These are phyloP conservation scores for Solanum hybrid DNA, from an alignment of 305 asterid species.

Conservation along the genomic window DNA sequence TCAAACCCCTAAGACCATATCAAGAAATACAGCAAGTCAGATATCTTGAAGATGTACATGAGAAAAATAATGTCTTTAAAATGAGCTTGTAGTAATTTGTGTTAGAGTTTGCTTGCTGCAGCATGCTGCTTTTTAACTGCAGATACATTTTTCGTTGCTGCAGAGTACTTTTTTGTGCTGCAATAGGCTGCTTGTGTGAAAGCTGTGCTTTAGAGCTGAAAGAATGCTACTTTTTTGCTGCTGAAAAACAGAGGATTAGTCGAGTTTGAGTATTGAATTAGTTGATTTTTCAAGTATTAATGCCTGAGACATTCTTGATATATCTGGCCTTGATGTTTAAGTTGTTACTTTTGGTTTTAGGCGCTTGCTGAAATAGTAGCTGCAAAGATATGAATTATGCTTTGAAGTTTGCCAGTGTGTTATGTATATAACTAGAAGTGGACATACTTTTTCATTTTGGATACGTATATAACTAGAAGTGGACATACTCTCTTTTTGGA, in stretches of 20 bases:
- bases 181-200: background rate
- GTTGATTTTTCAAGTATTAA: background rate
- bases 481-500: background rate
- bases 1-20: background rate
- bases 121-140: background rate
- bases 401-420: background rate
- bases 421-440: background rate
- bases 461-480: background rate
- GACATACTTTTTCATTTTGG: background rate
- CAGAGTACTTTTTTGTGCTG: background rate
- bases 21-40: background rate
- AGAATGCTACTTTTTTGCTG: background rate
- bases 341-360: background rate
- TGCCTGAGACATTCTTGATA: background rate
- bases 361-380: background rate
- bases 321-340: background rate
- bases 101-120: background rate
- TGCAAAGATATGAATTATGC: background rate
- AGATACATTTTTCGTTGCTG: background rate
- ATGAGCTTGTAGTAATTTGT: background rate
- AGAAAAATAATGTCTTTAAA: background rate
- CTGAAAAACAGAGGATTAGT: background rate
- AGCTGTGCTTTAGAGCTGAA: background rate
- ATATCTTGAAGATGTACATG: background rate
- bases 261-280: background rate